Percentiles rank a stretch among this genome's conserved stretches.
These are phyloP conservation scores for Diaporthe batatas DNA, from an alignment of 2,329 filamentous ascomycete species.

Conservation along the genomic window DNA sequence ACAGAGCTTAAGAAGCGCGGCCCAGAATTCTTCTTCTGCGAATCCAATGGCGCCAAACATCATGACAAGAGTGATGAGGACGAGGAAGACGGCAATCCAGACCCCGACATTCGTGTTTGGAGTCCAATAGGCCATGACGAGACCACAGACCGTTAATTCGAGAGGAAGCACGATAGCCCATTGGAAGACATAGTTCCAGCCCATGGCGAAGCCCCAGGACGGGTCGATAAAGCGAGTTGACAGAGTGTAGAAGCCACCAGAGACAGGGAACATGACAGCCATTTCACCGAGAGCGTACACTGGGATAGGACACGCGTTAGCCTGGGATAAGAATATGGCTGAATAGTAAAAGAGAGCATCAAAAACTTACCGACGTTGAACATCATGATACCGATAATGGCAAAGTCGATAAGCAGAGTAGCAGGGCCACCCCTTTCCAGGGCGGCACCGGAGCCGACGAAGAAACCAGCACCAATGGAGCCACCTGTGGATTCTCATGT, in stretches of 20 bases:
- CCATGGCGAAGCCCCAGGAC: constrained; percentile 65
- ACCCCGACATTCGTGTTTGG: constrained; percentile 59
- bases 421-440: constrained; percentile 61
- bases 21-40: constrained; percentile 72
- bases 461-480: constrained; percentile 73
- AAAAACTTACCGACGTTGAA: constrained; percentile 61
- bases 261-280: constrained; percentile 68
- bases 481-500: constrained; percentile 47
- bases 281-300: constrained; percentile 73
- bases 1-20: constrained; percentile 67
- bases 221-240: constrained; percentile 70
- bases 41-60: constrained; percentile 69
- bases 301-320: background rate
- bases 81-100: constrained; percentile 70
- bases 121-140: constrained; percentile 65
- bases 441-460: constrained; percentile 69
- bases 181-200: constrained; percentile 61
- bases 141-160: constrained; percentile 62
- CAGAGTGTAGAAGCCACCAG: constrained; percentile 71
- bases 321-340: no score
- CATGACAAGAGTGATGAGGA: constrained; percentile 65
- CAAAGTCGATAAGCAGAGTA: constrained; percentile 62
- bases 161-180: constrained; percentile 63
- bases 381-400: constrained; percentile 71
- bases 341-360: rapidly evolving